Evolutionary conservation across 306 rosid genomes (phyloP), one percentile per base, ranked within the genome.

Genomic region (Macrotyloma uniflorum): DNA sequence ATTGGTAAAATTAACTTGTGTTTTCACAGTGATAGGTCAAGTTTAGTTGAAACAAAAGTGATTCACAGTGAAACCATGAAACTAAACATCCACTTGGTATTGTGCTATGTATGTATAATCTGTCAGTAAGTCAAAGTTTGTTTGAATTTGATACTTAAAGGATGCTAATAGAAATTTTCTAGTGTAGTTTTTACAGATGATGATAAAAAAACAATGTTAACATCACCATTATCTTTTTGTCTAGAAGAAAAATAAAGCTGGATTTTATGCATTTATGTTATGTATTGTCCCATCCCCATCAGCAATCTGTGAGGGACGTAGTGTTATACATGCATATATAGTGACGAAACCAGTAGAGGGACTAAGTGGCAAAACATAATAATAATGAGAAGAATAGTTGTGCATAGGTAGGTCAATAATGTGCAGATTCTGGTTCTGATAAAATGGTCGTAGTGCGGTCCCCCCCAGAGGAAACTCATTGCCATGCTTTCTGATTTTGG

Each of bases 291-390:
- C 67, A 58, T 84, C 84, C 12, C 87, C 47, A 80, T 80, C 82
- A 33, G 1, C 82, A 18, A 9, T 3, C 68, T 30, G 23, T 32
- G 75, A 62, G 74, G 73, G 33, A 76, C 74, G 78, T 70, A 76
- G 63, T 79, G 62, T n/a, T 49, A 67, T 67, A 76, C 75, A 76
- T 80, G 85, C 67, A 84, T 65, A 81, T 61, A 80, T 76, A 81
- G 84, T 84, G 79, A 80, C 72, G 58, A 75, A 77, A 83, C 62
- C 6, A 24, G 18, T 36, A n/a, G 72, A 42, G 14, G 16, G 45
- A 23, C 33, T 40, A 62, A 62, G 16, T 4, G 30, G 35, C 71
- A 22, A 43, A 40, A 7, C 26, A 51, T 2, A 55, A 40, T 68
- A 61, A 35, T 15, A 36, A 1, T 35, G 36, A 50, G 1, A 43